Base-by-base conservation (phyloP, 2,329 filamentous ascomycete genomes). In the Sporothrix schenckii region DNA sequence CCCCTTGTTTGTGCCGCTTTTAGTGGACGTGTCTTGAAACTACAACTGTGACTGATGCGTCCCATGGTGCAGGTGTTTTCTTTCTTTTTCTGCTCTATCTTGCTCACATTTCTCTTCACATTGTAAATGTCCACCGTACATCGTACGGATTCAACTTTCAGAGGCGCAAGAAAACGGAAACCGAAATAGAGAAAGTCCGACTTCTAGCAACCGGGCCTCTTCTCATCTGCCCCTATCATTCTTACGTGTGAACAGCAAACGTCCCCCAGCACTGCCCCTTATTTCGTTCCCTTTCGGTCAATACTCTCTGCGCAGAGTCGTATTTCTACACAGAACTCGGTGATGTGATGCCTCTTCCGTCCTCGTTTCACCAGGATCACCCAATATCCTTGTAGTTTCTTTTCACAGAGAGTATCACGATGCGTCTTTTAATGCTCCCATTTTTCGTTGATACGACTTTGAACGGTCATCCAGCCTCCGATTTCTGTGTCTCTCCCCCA, bases 391-490 rank as follows among this genome's bases (percentile, higher is more conserved):
- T 61, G 56, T 24, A 6, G 10, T n/a, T 34, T 44, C 39, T 19
- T n/a, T 61, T 61, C 34, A 61, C 34, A 24, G 1, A 14, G 34
- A 44, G 56, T 44, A 61, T 44, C 34, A 24, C 44, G 10, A n/a
- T 61, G 56, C 34, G 34, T 44, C 56, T 58, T 44, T 61, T 41
- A 44, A 44, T 39, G 27, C 67, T 49, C n/a, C 30, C 44, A 14
- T 34, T 39, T n/a, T 56, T 11, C 9, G 34, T 44, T 41, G 3
- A 19, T 30, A 34, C 34, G 4, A 34, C 34, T 34, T 34, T 2
- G 34, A 6, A 34, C 34, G 34, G 34, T 9, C 7, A 5, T 34
- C 30, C 34, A 34, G 34, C 34, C 34, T 9, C 34, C 34, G 34
- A 34, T 34, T 34, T 34, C 34, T 9, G 34, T 34, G 7, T n/a